Percentiles rank a stretch among this genome's conserved stretches.
These are phyloP conservation scores for Diplotaxis tenuifolia DNA, from an alignment of 345 rosid genomes.

Conservation along the genomic window DNA sequence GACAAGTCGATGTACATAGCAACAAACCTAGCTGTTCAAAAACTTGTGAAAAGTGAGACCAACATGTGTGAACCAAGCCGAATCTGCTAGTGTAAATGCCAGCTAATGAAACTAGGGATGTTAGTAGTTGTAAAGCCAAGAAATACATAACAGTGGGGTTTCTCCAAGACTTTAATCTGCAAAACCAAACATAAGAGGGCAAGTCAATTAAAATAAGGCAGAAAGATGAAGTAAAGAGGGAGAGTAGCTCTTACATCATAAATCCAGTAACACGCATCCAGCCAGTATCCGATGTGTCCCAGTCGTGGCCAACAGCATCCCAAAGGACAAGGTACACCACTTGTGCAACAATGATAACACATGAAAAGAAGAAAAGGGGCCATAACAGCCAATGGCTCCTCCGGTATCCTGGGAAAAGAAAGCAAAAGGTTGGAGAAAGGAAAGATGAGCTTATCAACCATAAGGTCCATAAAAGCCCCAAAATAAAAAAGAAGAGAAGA, in stretches of 20 bases:
- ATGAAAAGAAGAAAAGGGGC: conserved; percentile 71
- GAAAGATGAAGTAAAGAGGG: conserved; percentile 9
- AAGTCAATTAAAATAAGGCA: conserved; percentile 8
- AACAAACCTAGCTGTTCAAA: conserved; percentile 79
- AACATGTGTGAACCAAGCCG: conserved; percentile 57
- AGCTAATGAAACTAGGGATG: conserved; percentile 56
- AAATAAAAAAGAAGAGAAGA: conserved; percentile 6
- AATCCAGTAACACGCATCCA: conserved; percentile 75
- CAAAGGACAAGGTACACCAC: conserved; percentile 58
- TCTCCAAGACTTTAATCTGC: conserved; percentile 82
- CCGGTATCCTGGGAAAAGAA: conserved; percentile 53
- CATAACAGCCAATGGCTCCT: conserved; percentile 64
- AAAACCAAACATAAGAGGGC: conserved; percentile 36
- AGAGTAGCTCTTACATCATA: conserved; percentile 57
- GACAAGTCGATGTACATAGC: conserved; percentile 15
- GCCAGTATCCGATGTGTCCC: conserved; percentile 57
- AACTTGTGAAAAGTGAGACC: conserved; percentile 54
- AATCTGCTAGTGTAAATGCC: conserved; percentile 58
- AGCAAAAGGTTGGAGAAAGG: conserved; percentile 18
- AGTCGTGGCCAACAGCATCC: conserved; percentile 58
- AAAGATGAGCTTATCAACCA: conserved; percentile 8
- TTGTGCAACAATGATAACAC: conserved; percentile 62
- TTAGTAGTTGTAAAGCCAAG: conserved; percentile 64
- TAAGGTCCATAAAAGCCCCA: neutral
- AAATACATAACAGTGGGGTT: conserved; percentile 70